Evolutionary conservation across 2,329 filamentous ascomycete species (phyloP).

Genomic region (Penicillium sp.): DNA sequence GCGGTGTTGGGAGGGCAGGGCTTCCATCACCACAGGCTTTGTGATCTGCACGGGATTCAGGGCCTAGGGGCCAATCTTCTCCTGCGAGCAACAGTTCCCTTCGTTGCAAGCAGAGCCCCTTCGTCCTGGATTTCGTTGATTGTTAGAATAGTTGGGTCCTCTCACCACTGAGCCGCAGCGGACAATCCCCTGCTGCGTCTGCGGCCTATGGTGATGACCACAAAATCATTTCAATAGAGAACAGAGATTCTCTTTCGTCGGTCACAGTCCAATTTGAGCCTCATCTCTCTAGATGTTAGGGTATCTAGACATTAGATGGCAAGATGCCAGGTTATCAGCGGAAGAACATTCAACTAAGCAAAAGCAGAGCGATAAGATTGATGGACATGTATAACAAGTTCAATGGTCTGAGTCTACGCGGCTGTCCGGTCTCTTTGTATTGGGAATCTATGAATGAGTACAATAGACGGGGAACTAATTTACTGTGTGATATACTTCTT

Average conservation of each 20-base stretch:
- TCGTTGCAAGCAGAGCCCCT: background rate
- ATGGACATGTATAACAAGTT: background rate
- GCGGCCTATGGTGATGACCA: background rate
- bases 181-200: background rate
- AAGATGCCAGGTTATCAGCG: background rate
- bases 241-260: background rate
- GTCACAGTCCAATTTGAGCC: background rate
- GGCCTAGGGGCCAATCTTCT: conserved; percentile 8
- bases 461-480: conserved; percentile 7
- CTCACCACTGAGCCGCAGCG: background rate
- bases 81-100: background rate
- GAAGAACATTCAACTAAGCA: too few species aligned
- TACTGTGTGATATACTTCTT: conserved; percentile 65
- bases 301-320: background rate
- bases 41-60: background rate
- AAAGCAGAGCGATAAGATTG: background rate
- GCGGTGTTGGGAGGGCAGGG: background rate
- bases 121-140: background rate
- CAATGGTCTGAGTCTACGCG: background rate
- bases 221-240: background rate
- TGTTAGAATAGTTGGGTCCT: background rate
- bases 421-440: background rate
- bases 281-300: background rate
- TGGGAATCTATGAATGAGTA: conserved; percentile 1
- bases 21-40: background rate